Conservation (phyloP, 2,329 filamentous ascomycete genomes). For the Paraphaeosphaeria minitans region DNA sequence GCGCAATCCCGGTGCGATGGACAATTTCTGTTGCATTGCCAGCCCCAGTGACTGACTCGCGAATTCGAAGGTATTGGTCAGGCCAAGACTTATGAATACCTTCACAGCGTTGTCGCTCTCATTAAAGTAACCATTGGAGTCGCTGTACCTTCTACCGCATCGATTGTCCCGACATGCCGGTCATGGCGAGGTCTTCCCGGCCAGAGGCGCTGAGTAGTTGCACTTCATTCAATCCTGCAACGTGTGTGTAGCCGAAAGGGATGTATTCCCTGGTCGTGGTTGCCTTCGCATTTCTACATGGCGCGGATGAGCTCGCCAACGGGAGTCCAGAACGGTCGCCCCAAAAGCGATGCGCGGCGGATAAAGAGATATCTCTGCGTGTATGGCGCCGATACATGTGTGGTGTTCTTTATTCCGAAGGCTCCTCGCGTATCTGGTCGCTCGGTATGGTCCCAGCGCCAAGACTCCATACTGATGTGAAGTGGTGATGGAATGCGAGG, state of each 20-base stretch:
- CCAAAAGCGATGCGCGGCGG: not conserved
- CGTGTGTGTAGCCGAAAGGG: not conserved
- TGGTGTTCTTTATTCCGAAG: not conserved
- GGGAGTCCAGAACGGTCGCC: not conserved
- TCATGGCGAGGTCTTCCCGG: too few species aligned
- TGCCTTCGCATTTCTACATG: not conserved
- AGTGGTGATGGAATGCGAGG: not conserved
- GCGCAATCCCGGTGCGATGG: too few species aligned
- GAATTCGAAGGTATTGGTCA: too few species aligned
- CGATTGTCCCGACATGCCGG: too few species aligned
- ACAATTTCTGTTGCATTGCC: too few species aligned
- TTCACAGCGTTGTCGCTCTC: too few species aligned
- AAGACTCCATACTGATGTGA: not conserved
- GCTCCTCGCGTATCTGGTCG: not conserved
- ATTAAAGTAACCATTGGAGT: too few species aligned
- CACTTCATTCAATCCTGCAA: too few species aligned
- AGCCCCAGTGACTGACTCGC: too few species aligned
- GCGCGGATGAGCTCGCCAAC: not conserved
- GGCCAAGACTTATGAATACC: too few species aligned
- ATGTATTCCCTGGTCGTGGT: not conserved
- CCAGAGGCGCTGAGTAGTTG: too few species aligned
- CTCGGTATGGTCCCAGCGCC: not conserved
- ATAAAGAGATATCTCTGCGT: not conserved
- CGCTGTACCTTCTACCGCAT: too few species aligned
- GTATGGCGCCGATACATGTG: not conserved